Base-by-base conservation (phyloP, 495 filamentous ascomycete species). In the Penicillium robsamsonii region DNA sequence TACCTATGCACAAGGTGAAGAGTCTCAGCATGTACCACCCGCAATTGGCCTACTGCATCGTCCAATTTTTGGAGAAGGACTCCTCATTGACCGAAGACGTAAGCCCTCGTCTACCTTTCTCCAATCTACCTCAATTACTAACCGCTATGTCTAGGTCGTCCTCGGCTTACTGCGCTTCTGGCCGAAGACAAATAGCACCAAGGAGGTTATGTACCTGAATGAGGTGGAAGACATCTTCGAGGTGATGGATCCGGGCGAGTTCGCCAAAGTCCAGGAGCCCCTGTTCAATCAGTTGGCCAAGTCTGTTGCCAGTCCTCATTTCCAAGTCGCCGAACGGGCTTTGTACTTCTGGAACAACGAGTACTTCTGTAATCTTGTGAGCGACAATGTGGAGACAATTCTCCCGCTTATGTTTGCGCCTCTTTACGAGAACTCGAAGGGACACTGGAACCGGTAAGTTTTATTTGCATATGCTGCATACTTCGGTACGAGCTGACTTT, bases 291-390 rank as follows among this genome's bases (percentile, higher is more conserved):
- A 99, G 68, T 80, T 99, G 50, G 93, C 94, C 24, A 97, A 97
- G 72, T 97, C 93, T 18, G 94, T 99, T 35, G 94, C 94, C 22
- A 97, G 95, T 61, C 94, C 94, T 18, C 94, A 99, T 76, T 99
- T 99, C 76, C 94, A 99, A 83, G 94, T 98, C 42, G 94, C 94
- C 31, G 94, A 99, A 70, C 84, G 94, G 61, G 94, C 95, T 2
- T 84, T 99, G 24, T 99, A 99, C 76, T 99, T 97, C 79, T 99
- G 94, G 94, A 99, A 99, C 74, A 99, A 99, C 68, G 94, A 99
- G 69, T 99, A 99, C 65, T 99, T 99, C 78, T 99, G 94, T 79
- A 99, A 99, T 67, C 78, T 99, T 53, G 94, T 99, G 51, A 97
- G 92, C 79, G 94, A 99, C 71, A 97, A 99, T 67, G 94, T 97